These are phyloP conservation scores for Fraxinus pennsylvanica DNA, from an alignment of 257 asterid species.

Conservation along the genomic window DNA sequence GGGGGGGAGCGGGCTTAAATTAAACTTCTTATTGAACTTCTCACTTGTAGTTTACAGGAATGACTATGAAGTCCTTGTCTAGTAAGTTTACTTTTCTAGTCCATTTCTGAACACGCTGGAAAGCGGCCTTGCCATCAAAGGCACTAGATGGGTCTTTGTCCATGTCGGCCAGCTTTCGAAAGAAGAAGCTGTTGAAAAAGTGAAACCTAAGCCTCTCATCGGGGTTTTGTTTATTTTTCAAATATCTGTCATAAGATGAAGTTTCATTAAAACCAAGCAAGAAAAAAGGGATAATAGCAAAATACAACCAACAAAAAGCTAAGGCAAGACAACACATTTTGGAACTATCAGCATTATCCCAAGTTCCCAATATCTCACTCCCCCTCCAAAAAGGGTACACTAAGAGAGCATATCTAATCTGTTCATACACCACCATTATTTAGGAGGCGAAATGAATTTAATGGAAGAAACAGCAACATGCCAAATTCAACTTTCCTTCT, in stretches of 20 bases:
- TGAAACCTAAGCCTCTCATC: conserved; percentile 66
- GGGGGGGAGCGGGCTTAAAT: not conserved
- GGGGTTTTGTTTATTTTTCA: conserved; percentile 57
- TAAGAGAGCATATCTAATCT: conserved; percentile 3
- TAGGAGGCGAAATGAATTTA: conserved; percentile 11
- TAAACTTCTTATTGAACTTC: conserved; percentile 24
- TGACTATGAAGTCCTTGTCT: conserved; percentile 81
- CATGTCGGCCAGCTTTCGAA: conserved; percentile 89
- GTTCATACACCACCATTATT: conserved; percentile 11
- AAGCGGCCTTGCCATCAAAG: conserved; percentile 85
- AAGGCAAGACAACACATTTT: conserved; percentile 16
- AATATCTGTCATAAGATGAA: conserved; percentile 54
- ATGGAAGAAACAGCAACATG: conserved; percentile 11
- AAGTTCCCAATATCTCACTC: not conserved
- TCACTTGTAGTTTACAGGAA: conserved; percentile 96
- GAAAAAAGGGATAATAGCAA: conserved; percentile 8
- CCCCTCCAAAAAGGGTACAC: conserved; percentile 3
- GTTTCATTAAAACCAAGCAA: conserved; percentile 28
- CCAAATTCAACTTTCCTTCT: conserved; percentile 4
- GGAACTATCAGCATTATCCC: conserved; percentile 18
- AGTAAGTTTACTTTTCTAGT: conserved; percentile 87
- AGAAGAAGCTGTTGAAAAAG: conserved; percentile 93
- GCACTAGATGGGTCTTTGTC: conserved; percentile 90
- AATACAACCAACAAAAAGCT: conserved; percentile 7
- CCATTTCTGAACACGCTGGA: conserved; percentile 96